Base-by-base conservation (phyloP, 495 filamentous ascomycete species). In the Podospora anserina region DNA sequence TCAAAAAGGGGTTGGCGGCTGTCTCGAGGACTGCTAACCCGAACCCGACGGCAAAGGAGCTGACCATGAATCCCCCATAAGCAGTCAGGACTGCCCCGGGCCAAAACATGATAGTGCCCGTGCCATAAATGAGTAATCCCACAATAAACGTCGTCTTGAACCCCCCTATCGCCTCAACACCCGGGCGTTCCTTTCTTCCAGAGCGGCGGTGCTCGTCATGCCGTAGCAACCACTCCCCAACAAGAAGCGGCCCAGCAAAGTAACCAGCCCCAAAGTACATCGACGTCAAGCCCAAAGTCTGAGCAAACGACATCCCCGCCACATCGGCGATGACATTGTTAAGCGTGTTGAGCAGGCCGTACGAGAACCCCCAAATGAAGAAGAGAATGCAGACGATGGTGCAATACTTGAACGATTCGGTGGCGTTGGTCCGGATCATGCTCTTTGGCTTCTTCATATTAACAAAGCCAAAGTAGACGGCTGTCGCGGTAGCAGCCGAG, bases 361-460 rank as follows among this genome's bases (percentile, higher is more conserved):
- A 93, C 2, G 90, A 87, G 71, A 94, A 92, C 0, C 91, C 91
- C 91, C 90, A 94, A 6, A 95, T 82, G 78, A 96, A 94, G 79
- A 93, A 94, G 3, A 94, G 82, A 65, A 92, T 82, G 7, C 90
- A 93, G 61, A 91, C 88, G 44, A 92, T 77, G 30, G 79, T 77
- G 72, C 82, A 82, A 68, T 85, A 85, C 66, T 78, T 82, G 71
- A 85, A 80, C 1, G 80, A 81, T 57, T 87, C 83, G 57, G 69
- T 68, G 2, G 78, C 76, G 4, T 76, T 78, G 9, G 81, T 80
- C 63, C 85, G 85, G 32, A 92, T 82, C 88, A 97, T 92, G 76
- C 89, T 92, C 74, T 92, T 92, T 11, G 89, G 88, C 30, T 84
- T 83, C 66, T 85, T 86, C 84, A 95, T 88, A 69, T 93, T 92